Conservation (phyloP, 2,329 filamentous ascomycete species). For the Thelonectria olida region DNA sequence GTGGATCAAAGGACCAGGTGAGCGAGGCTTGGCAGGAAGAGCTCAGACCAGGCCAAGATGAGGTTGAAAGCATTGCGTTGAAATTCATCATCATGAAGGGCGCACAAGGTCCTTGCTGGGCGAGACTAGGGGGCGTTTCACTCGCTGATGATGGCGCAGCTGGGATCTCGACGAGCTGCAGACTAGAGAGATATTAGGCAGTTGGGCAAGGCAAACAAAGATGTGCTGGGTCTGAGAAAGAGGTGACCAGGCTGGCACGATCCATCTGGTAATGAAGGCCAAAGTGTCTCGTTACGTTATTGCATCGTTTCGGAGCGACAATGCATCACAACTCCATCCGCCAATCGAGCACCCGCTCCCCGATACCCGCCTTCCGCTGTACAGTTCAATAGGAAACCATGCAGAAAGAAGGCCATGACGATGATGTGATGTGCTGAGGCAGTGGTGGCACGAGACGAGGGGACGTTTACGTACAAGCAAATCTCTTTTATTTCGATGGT, state of each 20-base stretch:
- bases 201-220: background rate
- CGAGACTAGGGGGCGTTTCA: constrained; percentile 12
- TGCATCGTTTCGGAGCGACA: background rate
- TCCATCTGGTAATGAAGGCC: constrained; percentile 5
- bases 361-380: background rate
- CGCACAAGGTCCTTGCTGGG: background rate
- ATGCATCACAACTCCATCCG: background rate
- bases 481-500: background rate
- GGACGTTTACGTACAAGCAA: constrained; percentile 20
- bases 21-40: background rate
- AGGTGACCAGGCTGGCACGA: constrained; percentile 15
- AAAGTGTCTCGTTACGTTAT: background rate
- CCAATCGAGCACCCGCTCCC: background rate
- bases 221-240: constrained; percentile 5
- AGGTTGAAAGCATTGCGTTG: background rate
- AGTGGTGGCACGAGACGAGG: constrained; percentile 5
- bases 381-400: background rate
- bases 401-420: background rate
- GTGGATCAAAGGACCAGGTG: constrained; percentile 3
- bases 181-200: background rate
- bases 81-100: constrained; percentile 7
- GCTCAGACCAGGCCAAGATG: background rate
- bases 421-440: constrained; percentile 7
- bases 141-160: background rate
- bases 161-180: background rate